Base-by-base conservation (phyloP, 306 rosid species). In the Medicago lupulina region DNA sequence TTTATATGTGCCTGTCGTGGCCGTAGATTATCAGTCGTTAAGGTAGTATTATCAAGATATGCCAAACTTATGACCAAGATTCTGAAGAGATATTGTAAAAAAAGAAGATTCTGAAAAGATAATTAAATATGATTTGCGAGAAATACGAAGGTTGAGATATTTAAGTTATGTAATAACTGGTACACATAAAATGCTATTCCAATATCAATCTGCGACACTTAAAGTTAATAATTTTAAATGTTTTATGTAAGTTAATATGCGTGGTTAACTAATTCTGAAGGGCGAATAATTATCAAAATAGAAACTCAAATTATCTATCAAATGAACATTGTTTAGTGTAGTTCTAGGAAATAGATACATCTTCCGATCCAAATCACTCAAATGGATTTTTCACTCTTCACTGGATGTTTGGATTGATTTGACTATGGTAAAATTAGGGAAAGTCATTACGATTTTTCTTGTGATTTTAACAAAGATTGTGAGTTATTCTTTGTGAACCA, bases 1-100 rank as follows among this genome's bases (percentile, higher is more conserved):
- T 75, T 76, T 51, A 71, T 74, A 21, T 47, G 80, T 38, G 83
- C 59, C 47, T 76, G 65, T 71, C 67, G 16, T 39, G 57, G 11
- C 46, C 60, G 55, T 76, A 46, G 54, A 73, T 71, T 57, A 18
- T 60, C 55, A 43, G 74, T 55, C 51, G 53, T 21, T 55, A 25
- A 12, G 39, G 40, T 59, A 13, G 38, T 23, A 23, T 23, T 8
- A 25, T 59, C 16, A 59, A n/a, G 57, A 51, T 55, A 55, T 55
- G 38, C 63, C 63, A 58, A 58, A 11, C 39, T 8, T 19, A 57
- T 57, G 59, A 54, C 18, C 60, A 19, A 54, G 31, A 54, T 18
- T 54, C 6, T 54, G 13, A 54, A 19, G 12, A 11, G 8, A 28
- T 28, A 28, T 28, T 28, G 31, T 28, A 28, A 28, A 28, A 28